Conservation (phyloP, 2,329 filamentous ascomycete genomes). For the Aspergillus brasiliensis region DNA sequence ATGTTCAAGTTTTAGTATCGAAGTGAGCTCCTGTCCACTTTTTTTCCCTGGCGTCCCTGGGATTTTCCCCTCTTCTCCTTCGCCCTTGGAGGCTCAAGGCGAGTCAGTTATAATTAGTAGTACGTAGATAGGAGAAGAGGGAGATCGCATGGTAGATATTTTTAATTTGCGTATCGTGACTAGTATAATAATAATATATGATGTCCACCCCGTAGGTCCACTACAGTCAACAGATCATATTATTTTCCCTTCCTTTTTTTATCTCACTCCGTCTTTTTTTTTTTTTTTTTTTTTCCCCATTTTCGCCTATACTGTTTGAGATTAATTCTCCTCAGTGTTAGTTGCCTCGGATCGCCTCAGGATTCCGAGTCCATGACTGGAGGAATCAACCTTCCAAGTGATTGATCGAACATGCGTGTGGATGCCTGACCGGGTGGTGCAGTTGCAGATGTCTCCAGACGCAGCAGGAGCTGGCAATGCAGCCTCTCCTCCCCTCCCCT, state of each 20-base stretch:
- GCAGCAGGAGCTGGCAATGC: slow-evolving; percentile 19
- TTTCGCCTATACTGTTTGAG: not conserved
- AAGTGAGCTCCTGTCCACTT: slow-evolving; percentile 2
- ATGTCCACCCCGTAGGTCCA: slow-evolving; percentile 8
- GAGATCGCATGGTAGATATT: not conserved
- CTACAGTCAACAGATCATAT: slow-evolving; percentile 16
- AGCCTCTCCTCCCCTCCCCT: slow-evolving; percentile 1
- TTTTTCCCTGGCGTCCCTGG: not conserved
- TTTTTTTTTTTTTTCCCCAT: slow-evolving; percentile 3
- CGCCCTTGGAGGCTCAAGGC: not conserved
- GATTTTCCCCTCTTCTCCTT: not conserved
- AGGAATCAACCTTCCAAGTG: slow-evolving; percentile 7
- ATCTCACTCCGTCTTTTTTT: not conserved
- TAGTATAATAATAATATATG: slow-evolving; percentile 11
- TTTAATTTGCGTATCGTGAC: slow-evolving; percentile 6
- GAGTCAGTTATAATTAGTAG: slow-evolving; percentile 11
- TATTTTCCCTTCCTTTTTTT: slow-evolving; percentile 6
- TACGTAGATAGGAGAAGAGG: not conserved
- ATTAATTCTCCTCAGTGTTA: not conserved
- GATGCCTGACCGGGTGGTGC: slow-evolving; percentile 21
- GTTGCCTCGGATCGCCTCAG: slow-evolving; percentile 2
- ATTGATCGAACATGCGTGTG: slow-evolving; percentile 19
- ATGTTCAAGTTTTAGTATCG: slow-evolving; percentile 1
- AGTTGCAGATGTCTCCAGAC: slow-evolving; percentile 22
- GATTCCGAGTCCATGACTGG: no score